A percentile compares a stretch with the other conserved stretches of the same genome.
These are phyloP conservation scores for Cercospora nicotianae DNA, from an alignment of 2,329 filamentous ascomycete genomes.

Conservation along the genomic window DNA sequence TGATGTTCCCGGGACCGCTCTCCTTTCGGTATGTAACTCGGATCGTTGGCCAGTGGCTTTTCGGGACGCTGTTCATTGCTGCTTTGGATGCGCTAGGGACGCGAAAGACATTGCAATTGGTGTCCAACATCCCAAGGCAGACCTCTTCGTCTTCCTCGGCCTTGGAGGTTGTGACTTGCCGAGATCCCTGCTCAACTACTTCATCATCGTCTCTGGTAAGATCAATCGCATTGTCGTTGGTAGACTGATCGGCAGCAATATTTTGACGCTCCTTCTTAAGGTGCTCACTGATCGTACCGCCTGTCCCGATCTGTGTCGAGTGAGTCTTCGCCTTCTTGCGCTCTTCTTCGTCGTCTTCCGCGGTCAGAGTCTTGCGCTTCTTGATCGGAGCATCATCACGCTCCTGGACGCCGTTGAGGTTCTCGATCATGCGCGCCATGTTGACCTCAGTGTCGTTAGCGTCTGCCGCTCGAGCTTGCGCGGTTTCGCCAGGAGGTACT, in stretches of 20 bases:
- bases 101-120: conserved; percentile 27
- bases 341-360: conserved; percentile 39
- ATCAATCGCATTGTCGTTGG: conserved; percentile 40
- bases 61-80: conserved; percentile 16
- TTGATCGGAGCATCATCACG: conserved; percentile 57
- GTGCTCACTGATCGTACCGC: conserved; percentile 62
- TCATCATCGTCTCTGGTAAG: conserved; percentile 53
- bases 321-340: conserved; percentile 47
- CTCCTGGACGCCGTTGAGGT: conserved; percentile 71
- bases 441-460: conserved; percentile 36
- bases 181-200: conserved; percentile 19
- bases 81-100: conserved; percentile 25
- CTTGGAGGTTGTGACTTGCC: conserved; percentile 4
- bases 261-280: conserved; percentile 61
- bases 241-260: conserved; percentile 36
- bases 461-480: neutral
- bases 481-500: neutral
- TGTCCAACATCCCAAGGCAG: conserved; percentile 31
- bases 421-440: conserved; percentile 67
- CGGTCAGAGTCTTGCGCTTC: conserved; percentile 60
- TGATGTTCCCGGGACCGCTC: conserved; percentile 51
- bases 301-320: conserved; percentile 53
- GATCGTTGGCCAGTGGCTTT: conserved; percentile 64
- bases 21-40: conserved; percentile 64
- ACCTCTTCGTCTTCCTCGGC: conserved; percentile 28